Base-by-base conservation (phyloP, 2,329 filamentous ascomycete species). In the Penicillium sp. region DNA sequence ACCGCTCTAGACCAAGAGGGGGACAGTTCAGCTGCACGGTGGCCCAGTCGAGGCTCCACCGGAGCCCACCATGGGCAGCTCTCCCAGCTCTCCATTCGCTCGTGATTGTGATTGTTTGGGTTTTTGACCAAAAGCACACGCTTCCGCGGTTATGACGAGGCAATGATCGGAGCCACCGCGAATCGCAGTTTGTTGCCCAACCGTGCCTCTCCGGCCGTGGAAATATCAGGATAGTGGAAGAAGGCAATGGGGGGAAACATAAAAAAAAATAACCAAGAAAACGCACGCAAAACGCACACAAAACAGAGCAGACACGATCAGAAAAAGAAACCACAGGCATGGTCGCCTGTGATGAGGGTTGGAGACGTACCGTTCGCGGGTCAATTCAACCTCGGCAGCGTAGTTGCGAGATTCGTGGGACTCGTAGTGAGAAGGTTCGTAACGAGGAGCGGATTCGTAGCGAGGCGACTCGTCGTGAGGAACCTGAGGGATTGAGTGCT, bases 331-430 rank as follows among this genome's bases (percentile, higher is more conserved):
- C 48, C 50, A 48, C 46, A 51, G 48, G 45, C 52, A 48, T 4
- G 4, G 3, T 1, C 18, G 18, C 18, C 18, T 18, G 18, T 18
- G 18, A 18, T 18, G 18, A 18, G 3, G 29, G 29, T 4, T 32
- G 7, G 29, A 54, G 50, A 54, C 75, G 66, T 70, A 79, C 76
- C 71, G 71, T 65, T 79, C 73, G 62, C 76, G 68, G 46, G 70
- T 66, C 49, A 76, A 67, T 47, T 78, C 73, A 62, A 77, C 71
- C 63, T 79, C 73, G 47, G 73, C 54, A 41, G 50, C 43, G 56
- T 58, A 57, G 47, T 54, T 51, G 35, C 47, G 51, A 33, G 74
- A 70, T 57, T 70, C 61, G 61, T 66, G 48, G n/a, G 74, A 71
- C 58, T 70, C 62, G 61, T 66, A 56, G 45, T 57, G 53, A 42